These are phyloP conservation scores for Discostella stelligeroides DNA, from an alignment of 108 stramenopile genomes.

Conservation along the genomic window DNA sequence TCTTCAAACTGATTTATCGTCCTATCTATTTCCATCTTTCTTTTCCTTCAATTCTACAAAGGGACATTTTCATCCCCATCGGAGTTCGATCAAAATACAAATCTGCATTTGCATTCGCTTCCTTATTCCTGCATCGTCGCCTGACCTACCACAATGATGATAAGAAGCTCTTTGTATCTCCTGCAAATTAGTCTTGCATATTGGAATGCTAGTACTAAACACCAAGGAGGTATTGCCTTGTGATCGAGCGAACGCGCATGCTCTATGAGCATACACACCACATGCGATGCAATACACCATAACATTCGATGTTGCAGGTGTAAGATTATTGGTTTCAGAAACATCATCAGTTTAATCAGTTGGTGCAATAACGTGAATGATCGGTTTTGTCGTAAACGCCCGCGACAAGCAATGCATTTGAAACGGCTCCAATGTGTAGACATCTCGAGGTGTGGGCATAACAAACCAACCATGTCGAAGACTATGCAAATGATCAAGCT, in stretches of 20 bases:
- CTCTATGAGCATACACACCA: slow-evolving; percentile 71
- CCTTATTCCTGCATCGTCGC: neutral
- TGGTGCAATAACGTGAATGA: too few relatives aligned
- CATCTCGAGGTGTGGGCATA: slow-evolving; percentile 39
- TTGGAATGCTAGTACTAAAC: neutral
- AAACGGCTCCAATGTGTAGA: slow-evolving; percentile 53
- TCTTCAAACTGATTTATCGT: too few relatives aligned
- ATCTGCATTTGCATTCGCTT: neutral
- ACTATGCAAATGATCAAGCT: too few relatives aligned
- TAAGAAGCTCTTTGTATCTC: slow-evolving; percentile 21
- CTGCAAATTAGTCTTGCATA: slow-evolving; percentile 31
- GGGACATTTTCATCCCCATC: too few relatives aligned
- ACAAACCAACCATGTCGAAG: too few relatives aligned
- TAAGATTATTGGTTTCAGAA: slow-evolving; percentile 9
- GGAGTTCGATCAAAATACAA: too few relatives aligned
- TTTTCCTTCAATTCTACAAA: too few relatives aligned
- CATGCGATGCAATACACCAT: slow-evolving; percentile 70
- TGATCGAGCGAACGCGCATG: slow-evolving; percentile 59
- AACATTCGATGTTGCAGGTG: neutral
- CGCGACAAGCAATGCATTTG: slow-evolving; percentile 61
- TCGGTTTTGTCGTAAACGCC: slow-evolving; percentile 56
- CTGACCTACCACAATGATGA: slow-evolving; percentile 19
- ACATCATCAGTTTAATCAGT: neutral
- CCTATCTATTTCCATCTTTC: too few relatives aligned
- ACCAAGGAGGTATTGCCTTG: neutral